These are phyloP conservation scores for Zoysia pacifica DNA, from an alignment of 176 grass and related monocot genomes.

Conservation along the genomic window DNA sequence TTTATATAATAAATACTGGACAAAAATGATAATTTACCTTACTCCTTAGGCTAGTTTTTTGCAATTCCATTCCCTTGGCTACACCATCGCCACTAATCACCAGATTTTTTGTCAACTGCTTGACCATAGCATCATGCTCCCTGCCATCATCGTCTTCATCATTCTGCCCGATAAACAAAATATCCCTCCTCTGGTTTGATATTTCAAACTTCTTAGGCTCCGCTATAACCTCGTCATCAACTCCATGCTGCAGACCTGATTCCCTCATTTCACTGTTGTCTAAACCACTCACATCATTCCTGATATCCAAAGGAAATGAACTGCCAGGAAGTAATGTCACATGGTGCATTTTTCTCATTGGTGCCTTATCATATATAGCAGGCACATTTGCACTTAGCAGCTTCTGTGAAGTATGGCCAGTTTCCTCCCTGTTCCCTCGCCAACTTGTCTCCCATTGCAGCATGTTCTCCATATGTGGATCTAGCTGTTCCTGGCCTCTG, in stretches of 20 bases:
- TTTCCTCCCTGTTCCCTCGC: constrained; percentile 23
- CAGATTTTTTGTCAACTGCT: constrained; percentile 33
- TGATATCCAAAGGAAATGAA: constrained; percentile 19
- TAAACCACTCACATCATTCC: constrained; percentile 22
- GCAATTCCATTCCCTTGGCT: constrained; percentile 35
- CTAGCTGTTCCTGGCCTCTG: constrained; percentile 9
- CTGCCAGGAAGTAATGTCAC: constrained; percentile 11
- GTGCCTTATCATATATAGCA: constrained; percentile 28
- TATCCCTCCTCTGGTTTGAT: constrained; percentile 32
- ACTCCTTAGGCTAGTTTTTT: constrained; percentile 39
- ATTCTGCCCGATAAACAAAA: constrained; percentile 33
- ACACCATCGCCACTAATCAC: constrained; percentile 35
- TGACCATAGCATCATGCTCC: constrained; percentile 40
- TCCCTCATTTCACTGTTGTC: background rate
- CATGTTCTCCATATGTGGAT: background rate
- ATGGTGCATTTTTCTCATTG: constrained; percentile 21
- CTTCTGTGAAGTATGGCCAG: background rate
- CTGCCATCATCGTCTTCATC: constrained; percentile 19
- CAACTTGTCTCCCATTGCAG: constrained; percentile 30
- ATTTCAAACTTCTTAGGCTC: constrained; percentile 26
- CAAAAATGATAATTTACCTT: constrained; percentile 58
- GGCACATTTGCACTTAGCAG: constrained; percentile 15
- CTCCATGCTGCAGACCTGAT: background rate
- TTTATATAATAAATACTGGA: background rate
- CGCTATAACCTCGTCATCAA: background rate